Evolutionary conservation across 1,139 yeast species (phyloP), one percentile per base, ranked within the genome.

Genomic region (Scheffersomyces illinoinensis): DNA sequence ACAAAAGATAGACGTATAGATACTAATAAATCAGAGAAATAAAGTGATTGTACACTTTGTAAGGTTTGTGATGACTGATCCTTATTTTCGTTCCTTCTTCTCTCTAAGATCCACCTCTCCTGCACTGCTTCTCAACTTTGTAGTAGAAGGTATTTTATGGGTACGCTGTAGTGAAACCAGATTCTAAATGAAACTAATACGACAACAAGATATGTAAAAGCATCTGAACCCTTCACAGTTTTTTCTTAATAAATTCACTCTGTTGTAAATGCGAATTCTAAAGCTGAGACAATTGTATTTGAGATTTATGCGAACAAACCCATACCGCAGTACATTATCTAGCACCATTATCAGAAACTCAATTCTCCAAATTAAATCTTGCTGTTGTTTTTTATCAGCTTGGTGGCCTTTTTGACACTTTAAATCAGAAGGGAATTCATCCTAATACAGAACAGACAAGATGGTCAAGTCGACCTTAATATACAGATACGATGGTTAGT

Each of bases 401-500:
- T 6, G 7, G 2, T 24, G 6, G 7, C 33, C 10, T 24, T 24
- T 24, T 24, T 24, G 7, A 24, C 33, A 24, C 6, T 24, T 8
- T 24, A 33, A 14, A 33, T 12, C 43, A 33, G 43, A 33, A 33
- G 43, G 17, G 19, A 17, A 21, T 48, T 24, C 33, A 1, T 24
- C 33, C 33, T 4, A 48, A 24, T 8, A 48, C n/a, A 48, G 21
- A 17, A n/a, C 24, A 48, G 4, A 20, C 51, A 59, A 39, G 21
- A 87, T 87, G 91, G 91, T 89, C 70, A 86, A 86, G 68, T 88
- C 93, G 1, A 89, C 95, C 0, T 76, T 89, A 57, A 85, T 89
- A 43, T 89, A 87, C 71, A 81, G 93, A 68, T 83, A 86, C 55
- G 93, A 89, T 68, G 91, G 92, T 85, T 78, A 57, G 89, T 82